Conservation (phyloP, 805 yeast genomes). For the Ogataea wickerhamii region DNA sequence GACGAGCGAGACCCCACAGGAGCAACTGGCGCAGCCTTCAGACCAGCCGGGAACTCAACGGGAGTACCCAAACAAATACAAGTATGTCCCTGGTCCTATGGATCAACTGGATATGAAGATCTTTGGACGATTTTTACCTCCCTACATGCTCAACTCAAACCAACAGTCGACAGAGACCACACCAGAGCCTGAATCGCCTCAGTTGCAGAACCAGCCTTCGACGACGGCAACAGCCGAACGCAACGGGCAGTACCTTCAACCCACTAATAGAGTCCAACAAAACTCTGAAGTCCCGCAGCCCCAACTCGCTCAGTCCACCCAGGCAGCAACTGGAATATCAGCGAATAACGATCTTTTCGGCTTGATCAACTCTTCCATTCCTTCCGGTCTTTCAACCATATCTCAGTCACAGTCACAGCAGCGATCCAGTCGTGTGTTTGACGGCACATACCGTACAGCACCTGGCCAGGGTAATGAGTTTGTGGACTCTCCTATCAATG, state of each 20-base stretch:
- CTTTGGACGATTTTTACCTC: slow-evolving; percentile 80
- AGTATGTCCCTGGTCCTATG: slow-evolving; percentile 76
- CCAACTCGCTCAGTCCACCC: background rate
- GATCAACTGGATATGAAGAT: slow-evolving; percentile 82
- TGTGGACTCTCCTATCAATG: slow-evolving; percentile 10
- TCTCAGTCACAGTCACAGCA: slow-evolving; percentile 21
- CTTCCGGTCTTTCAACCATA: slow-evolving; percentile 32
- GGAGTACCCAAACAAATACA: slow-evolving; percentile 14
- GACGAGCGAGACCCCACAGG: background rate
- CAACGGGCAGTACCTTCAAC: background rate
- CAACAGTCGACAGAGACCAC: slow-evolving; percentile 12
- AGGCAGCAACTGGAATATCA: background rate
- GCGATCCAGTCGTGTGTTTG: slow-evolving; percentile 29
- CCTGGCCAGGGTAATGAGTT: slow-evolving; percentile 19
- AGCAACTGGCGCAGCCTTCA: background rate
- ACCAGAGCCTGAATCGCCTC: slow-evolving; percentile 12
- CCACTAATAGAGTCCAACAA: background rate
- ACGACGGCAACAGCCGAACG: background rate
- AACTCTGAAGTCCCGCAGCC: background rate
- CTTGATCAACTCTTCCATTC: slow-evolving; percentile 21
- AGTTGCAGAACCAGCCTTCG: background rate
- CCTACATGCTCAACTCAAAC: slow-evolving; percentile 61
- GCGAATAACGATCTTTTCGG: slow-evolving; percentile 14
- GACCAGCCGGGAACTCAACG: slow-evolving; percentile 9
- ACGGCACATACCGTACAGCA: slow-evolving; percentile 25